Conservation (phyloP, 176 grass and related monocot genomes). For the Triticum aestivum region DNA sequence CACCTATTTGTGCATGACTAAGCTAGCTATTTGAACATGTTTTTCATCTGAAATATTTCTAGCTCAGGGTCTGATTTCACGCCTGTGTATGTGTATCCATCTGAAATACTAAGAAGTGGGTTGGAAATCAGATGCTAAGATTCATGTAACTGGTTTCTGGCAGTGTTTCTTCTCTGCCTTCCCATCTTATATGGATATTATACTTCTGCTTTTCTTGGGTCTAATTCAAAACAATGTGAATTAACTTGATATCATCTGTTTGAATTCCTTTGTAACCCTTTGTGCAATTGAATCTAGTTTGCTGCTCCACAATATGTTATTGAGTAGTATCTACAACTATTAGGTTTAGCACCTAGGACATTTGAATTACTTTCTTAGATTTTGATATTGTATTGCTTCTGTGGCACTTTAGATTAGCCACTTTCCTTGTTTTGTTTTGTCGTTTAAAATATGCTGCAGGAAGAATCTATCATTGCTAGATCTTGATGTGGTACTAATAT, state of each 20-base stretch:
- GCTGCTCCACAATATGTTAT: not conserved
- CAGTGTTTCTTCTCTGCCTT: not conserved
- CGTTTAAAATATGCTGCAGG: not conserved
- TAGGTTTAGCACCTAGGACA: not conserved
- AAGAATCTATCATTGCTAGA: not conserved
- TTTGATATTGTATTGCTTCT: constrained; percentile 15
- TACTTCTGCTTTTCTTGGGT: not conserved
- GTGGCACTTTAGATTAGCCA: not conserved
- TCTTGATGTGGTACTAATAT: constrained; percentile 1
- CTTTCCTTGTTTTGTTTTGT: not conserved
- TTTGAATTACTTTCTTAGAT: not conserved
- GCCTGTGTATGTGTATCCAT: not conserved
- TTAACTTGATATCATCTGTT: not conserved
- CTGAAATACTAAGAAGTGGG: not conserved
- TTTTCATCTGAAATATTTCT: constrained; percentile 21
- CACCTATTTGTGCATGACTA: not conserved
- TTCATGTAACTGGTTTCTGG: not conserved
- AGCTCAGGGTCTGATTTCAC: not conserved
- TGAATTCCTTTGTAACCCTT: not conserved
- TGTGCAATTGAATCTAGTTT: constrained; percentile 16
- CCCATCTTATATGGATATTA: not conserved
- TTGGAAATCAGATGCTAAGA: not conserved
- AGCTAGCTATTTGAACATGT: not conserved
- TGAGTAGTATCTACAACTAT: not conserved
- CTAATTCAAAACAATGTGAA: not conserved